Evolutionary conservation across 306 rosid genomes (phyloP), one percentile per base, ranked within the genome.

Genomic region (Vicia faba): DNA sequence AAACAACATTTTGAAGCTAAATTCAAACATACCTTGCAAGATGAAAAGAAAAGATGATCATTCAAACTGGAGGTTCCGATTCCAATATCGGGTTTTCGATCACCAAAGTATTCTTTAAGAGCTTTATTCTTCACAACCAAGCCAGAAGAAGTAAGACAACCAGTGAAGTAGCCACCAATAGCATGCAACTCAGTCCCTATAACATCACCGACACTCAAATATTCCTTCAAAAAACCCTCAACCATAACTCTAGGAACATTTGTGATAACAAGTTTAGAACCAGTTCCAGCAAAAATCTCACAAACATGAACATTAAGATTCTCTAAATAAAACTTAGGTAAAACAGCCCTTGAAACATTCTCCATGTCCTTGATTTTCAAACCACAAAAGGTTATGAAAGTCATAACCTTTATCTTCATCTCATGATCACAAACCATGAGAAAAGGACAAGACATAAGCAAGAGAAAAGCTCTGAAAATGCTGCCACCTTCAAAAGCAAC

Each of bases 401-500:
- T 78, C 91, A 87, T 89, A 53, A 80, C 83, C 65, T 62, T 84
- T 45, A 89, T 54, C 51, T 79, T 78, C 13, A 73, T 56, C 23
- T 89, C 91, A 38, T 68, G 55, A 78, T 89, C 79, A 36, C 89
- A 49, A 68, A 87, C 40, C 75, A 82, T 79, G 8, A 92, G 49
- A 2, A 89, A 3, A 11, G 96, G 86, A 77, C 86, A 84, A 4
- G 97, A 87, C 0, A 89, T 11, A 11, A 92, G 91, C 77, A 92
- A 68, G 20, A 85, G 56, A 4, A 92, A 25, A 3, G 98, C 92
- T 46, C 96, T 80, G 1, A 89, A 18, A 64, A 89, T 80, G 82
- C 92, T 79, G 25, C 98, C 95, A 58, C 88, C 92, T 85, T 89
- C 98, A 72, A 92, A 92, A 69, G 96, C 84, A 75, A 89, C 85